Evolutionary conservation across 768 basidiomycete species (phyloP).

Genomic region (Tricholoma hemisulphureum): DNA sequence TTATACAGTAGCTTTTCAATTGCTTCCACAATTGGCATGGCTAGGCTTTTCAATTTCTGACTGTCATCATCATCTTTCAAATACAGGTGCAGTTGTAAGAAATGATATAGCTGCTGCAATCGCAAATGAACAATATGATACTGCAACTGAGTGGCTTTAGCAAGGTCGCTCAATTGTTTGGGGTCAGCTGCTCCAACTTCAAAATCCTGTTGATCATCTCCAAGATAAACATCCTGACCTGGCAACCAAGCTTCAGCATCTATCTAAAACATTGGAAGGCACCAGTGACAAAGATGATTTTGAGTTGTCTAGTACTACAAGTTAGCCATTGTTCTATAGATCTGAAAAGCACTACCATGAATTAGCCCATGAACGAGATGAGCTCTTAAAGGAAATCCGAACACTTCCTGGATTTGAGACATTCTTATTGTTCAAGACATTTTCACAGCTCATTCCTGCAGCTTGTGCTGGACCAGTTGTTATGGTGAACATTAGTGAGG

Average conservation of each 20-base stretch:
- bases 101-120: conserved; percentile 26
- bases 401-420: not conserved
- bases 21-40: not conserved
- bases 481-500: conserved; percentile 22
- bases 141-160: too few relatives aligned
- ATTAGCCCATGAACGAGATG: not conserved
- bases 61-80: not conserved
- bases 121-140: conserved; percentile 10
- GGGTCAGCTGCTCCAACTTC: too few relatives aligned
- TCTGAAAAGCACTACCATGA: not conserved
- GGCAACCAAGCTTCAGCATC: not conserved
- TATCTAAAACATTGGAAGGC: not conserved
- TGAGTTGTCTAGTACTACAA: too few relatives aligned
- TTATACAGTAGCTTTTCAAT: conserved; percentile 2
- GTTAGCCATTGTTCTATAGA: not conserved
- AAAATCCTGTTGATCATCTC: too few relatives aligned
- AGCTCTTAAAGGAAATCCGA: not conserved
- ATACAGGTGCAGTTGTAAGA: not conserved
- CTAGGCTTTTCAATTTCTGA: not conserved
- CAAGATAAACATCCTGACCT: too few relatives aligned
- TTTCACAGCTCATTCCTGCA: not conserved
- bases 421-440: not conserved
- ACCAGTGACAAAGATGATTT: not conserved
- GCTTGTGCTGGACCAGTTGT: conserved; percentile 16
- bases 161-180: conserved; percentile 29